Conservation (phyloP, 2,329 filamentous ascomycete species). For the Beauveria brongniartii region DNA sequence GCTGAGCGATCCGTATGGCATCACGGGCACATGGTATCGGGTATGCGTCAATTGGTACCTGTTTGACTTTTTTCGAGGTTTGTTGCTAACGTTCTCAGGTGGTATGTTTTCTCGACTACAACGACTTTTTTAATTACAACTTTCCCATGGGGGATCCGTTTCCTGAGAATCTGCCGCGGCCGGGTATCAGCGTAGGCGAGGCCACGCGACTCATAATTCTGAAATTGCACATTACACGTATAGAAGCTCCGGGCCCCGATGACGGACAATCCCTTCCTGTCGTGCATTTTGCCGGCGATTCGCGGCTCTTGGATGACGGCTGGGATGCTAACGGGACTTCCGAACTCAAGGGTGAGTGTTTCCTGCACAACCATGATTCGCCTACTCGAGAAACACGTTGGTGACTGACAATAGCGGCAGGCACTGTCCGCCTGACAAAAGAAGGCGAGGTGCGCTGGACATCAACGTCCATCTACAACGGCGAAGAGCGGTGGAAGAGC, state of each 20-base stretch:
- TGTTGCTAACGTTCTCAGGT: constrained; percentile 22
- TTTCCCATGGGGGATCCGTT: constrained; percentile 42
- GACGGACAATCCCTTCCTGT: constrained; percentile 53
- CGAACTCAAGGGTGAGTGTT: constrained; percentile 49
- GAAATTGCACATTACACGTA: constrained; percentile 52
- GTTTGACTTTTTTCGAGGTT: not conserved
- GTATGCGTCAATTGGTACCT: constrained; percentile 28
- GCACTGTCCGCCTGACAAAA: constrained; percentile 55
- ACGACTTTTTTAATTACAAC: constrained; percentile 65
- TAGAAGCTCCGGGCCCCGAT: constrained; percentile 50
- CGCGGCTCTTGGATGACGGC: constrained; percentile 51
- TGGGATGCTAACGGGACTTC: constrained; percentile 65
- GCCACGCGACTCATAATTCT: constrained; percentile 64
- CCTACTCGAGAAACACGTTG: constrained; percentile 15
- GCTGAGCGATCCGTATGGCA: constrained; percentile 58
- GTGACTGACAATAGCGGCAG: constrained; percentile 27
- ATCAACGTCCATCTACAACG: constrained; percentile 53
- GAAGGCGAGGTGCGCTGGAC: constrained; percentile 71
- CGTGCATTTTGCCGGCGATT: constrained; percentile 59
- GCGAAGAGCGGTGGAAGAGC: constrained; percentile 66
- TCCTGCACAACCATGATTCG: not conserved
- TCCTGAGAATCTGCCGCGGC: constrained; percentile 35
- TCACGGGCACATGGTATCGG: constrained; percentile 64
- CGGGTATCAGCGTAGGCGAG: constrained; percentile 53
- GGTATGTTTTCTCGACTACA: constrained; percentile 54